A percentile compares a stretch with the other conserved stretches of the same genome.
These are phyloP conservation scores for Antarctomyces pellizariae DNA, from an alignment of 495 filamentous ascomycete species.

Conservation along the genomic window DNA sequence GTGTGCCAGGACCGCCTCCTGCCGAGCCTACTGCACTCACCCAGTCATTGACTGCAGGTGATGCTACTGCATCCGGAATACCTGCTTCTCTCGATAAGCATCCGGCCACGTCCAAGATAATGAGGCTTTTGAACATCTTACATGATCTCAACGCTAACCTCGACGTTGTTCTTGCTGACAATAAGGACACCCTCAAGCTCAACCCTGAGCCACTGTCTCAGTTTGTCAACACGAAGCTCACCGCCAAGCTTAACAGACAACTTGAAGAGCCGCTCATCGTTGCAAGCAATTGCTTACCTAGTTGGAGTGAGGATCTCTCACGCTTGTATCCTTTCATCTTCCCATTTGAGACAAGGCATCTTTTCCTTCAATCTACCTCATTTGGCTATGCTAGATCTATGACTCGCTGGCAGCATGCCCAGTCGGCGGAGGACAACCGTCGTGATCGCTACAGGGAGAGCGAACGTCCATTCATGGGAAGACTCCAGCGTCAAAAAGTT, in stretches of 20 bases:
- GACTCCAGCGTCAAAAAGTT: conserved; percentile 90
- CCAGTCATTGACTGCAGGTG: conserved; percentile 22
- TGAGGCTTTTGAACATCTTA: conserved; percentile 72
- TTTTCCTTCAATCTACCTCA: conserved; percentile 93
- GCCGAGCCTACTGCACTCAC: conserved; percentile 47
- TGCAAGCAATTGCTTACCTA: conserved; percentile 86
- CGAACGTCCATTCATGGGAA: conserved; percentile 81
- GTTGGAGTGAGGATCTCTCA: conserved; percentile 94
- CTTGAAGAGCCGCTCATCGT: conserved; percentile 97
- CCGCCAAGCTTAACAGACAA: conserved; percentile 94
- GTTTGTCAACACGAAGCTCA: conserved; percentile 97
- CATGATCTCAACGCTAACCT: conserved; percentile 89
- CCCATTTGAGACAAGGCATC: conserved; percentile 90
- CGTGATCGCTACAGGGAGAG: conserved; percentile 65
- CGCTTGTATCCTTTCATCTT: conserved; percentile 96
- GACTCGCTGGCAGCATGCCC: conserved; percentile 89
- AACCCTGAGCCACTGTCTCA: conserved; percentile 70
- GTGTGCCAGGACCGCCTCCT: conserved; percentile 70
- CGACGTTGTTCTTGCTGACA: conserved; percentile 86
- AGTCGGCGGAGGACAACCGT: conserved; percentile 52
- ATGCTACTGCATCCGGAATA: conserved; percentile 29
- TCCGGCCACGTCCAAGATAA: conserved; percentile 61
- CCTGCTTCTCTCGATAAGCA: conserved; percentile 72
- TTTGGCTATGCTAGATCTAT: conserved; percentile 97
- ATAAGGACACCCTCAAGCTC: conserved; percentile 42